Evolutionary conservation across 768 basidiomycete species (phyloP), one percentile per base, ranked within the genome.

Genomic region (Multifurca ochricompacta): DNA sequence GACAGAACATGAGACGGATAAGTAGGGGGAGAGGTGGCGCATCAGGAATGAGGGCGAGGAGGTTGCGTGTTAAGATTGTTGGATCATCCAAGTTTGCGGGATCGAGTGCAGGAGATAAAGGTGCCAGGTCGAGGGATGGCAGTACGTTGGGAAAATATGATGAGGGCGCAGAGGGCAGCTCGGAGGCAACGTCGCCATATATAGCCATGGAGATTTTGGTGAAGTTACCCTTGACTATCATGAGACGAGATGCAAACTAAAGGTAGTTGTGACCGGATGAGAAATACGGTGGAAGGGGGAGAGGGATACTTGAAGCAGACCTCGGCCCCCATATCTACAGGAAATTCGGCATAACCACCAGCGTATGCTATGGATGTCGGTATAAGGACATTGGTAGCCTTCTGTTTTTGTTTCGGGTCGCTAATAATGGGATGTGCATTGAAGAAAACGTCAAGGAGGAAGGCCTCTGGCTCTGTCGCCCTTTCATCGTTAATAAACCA

Each of bases 211-310:
- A 86, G 18, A 87, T 69, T 54, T 70, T 72, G 45, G 78, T 70
- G 66, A 88, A 90, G 32, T 77, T 71, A n/a, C 88, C 89, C 63
- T 82, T 83, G 58, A 91, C 74, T 53, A 91, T 85, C 77, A 91
- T 82, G 28, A 91, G 72, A 40, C 88, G 82, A 19, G 87, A 88
- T 3, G 82, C 78, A 65, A 78, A 81, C 84, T 87, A 64, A 16
- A 51, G 28, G n/a, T n/a, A n/a, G 31, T 23, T 28, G 39, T 48
- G 19, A 18, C 21, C 40, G 44, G 54, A 48, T 42, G 42, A 34
- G 30, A 52, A 41, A 61, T 39, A 62, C 51, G 51, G 14, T 18
- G 8, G n/a, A n/a, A 25, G 4, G 16, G 6, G 18, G 25, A 8
- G 43, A 45, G 36, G 11, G 13, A n/a, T 8, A 19, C 3, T 13